Evolutionary conservation across 176 grass and related monocot species (phyloP).

Genomic region (Aechmea fasciata): DNA sequence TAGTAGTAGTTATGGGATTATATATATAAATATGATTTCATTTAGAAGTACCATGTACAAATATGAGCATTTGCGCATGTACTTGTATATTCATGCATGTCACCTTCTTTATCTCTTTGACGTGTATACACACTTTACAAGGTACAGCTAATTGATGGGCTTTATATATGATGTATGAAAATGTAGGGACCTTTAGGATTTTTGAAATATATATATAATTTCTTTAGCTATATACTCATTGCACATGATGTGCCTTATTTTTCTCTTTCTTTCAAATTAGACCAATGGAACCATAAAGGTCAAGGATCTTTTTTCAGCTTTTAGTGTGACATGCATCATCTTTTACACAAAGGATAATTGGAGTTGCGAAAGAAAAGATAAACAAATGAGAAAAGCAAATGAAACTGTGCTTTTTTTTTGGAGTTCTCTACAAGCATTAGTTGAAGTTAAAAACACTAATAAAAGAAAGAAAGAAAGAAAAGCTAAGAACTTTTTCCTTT

Average conservation of each 20-base stretch:
- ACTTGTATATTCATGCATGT: too few species aligned
- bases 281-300: conserved; percentile 18
- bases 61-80: too few species aligned
- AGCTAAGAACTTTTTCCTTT: background rate
- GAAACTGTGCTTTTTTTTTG: conserved; percentile 4
- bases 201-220: background rate
- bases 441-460: background rate
- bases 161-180: background rate
- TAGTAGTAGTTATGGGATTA: too few species aligned
- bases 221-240: background rate
- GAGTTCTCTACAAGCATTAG: conserved; percentile 10
- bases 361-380: background rate
- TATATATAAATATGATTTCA: too few species aligned
- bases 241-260: conserved; percentile 1
- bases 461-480: background rate
- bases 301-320: conserved; percentile 50
- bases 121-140: too few species aligned
- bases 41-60: too few species aligned
- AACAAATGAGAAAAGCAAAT: too few species aligned
- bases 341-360: conserved; percentile 29
- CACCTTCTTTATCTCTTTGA: too few species aligned
- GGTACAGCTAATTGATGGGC: background rate
- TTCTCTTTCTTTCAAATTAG: conserved; percentile 3
- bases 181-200: background rate
- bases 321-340: conserved; percentile 46